These are phyloP conservation scores for Trichopus zeylanicus DNA, from an alignment of 116 monocot species.

Conservation along the genomic window DNA sequence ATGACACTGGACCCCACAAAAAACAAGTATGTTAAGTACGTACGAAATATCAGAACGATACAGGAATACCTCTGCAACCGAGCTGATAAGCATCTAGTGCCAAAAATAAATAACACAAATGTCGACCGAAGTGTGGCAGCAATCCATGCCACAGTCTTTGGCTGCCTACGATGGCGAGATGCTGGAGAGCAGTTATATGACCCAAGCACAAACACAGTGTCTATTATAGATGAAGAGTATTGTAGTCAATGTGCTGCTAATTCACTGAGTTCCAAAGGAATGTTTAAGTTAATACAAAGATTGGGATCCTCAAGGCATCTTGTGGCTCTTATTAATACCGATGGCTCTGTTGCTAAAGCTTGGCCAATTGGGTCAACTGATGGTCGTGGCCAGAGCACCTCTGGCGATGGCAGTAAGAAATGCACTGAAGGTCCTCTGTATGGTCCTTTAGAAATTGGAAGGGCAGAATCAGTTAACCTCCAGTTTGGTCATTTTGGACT, in stretches of 20 bases:
- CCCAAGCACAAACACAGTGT: slow-evolving; percentile 58
- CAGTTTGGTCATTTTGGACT: slow-evolving; percentile 83
- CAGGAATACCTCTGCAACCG: slow-evolving; percentile 87
- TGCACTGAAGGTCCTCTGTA: slow-evolving; percentile 48
- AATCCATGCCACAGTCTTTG: slow-evolving; percentile 87
- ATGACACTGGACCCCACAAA: slow-evolving; percentile 88
- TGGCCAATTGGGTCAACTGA: slow-evolving; percentile 58
- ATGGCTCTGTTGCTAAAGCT: slow-evolving; percentile 88
- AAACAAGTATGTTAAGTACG: slow-evolving; percentile 90
- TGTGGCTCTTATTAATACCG: slow-evolving; percentile 77
- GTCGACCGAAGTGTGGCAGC: slow-evolving; percentile 87
- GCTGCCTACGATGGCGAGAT: slow-evolving; percentile 60
- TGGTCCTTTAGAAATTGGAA: slow-evolving; percentile 71
- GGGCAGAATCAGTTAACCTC: slow-evolving; percentile 76
- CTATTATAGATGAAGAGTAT: slow-evolving; percentile 64
- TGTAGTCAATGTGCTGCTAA: slow-evolving; percentile 67
- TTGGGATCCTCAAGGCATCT: slow-evolving; percentile 70
- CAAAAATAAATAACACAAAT: slow-evolving; percentile 91
- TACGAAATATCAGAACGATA: slow-evolving; percentile 79
- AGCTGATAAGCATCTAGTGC: slow-evolving; percentile 82
- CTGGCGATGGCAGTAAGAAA: slow-evolving; percentile 19
- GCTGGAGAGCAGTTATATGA: slow-evolving; percentile 75
- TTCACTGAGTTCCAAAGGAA: slow-evolving; percentile 70
- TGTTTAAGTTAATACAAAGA: slow-evolving; percentile 79
- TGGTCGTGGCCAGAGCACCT: slow-evolving; percentile 11